phyloP scores from a whole-genome alignment of 495 filamentous ascomycete species.

The Choiromyces venosus region DNA sequence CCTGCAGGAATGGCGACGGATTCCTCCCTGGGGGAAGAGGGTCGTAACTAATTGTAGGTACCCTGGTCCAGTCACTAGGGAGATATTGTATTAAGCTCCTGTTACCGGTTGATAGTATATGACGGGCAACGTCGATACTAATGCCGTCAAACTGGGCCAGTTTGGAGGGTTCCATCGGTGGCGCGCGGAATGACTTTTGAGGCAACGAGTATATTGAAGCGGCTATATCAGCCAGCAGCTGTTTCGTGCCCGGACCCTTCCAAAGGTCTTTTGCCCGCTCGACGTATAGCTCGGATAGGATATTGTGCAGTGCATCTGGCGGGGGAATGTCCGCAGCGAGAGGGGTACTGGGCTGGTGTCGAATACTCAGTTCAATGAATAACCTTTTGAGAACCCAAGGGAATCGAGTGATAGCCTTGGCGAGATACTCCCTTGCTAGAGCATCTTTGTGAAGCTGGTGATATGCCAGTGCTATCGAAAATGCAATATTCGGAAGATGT shows the following conservation, averaged over 20 bases:
- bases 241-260: conserved; percentile 69
- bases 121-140: conserved; percentile 64
- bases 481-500: conserved; percentile 59
- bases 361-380: conserved; percentile 58
- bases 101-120: conserved; percentile 68
- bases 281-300: conserved; percentile 75
- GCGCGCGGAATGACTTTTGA: conserved; percentile 8
- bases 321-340: conserved; percentile 75
- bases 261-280: conserved; percentile 78
- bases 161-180: conserved; percentile 42
- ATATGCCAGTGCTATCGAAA: conserved; percentile 68
- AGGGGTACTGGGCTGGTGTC: conserved; percentile 51
- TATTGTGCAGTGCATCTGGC: conserved; percentile 50
- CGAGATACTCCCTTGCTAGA: conserved; percentile 58
- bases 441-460: conserved; percentile 61
- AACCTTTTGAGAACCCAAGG: conserved; percentile 78
- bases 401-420: conserved; percentile 59
- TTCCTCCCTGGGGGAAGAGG: background rate
- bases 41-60: background rate
- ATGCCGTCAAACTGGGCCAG: conserved; percentile 50
- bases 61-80: background rate
- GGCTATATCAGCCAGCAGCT: conserved; percentile 67
- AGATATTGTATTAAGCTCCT: background rate
- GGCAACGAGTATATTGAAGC: conserved; percentile 49
- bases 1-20: background rate